Evolutionary conservation across 2,329 filamentous ascomycete genomes (phyloP), one percentile per base, ranked within the genome.

Genomic region (Ascomycota sp.): DNA sequence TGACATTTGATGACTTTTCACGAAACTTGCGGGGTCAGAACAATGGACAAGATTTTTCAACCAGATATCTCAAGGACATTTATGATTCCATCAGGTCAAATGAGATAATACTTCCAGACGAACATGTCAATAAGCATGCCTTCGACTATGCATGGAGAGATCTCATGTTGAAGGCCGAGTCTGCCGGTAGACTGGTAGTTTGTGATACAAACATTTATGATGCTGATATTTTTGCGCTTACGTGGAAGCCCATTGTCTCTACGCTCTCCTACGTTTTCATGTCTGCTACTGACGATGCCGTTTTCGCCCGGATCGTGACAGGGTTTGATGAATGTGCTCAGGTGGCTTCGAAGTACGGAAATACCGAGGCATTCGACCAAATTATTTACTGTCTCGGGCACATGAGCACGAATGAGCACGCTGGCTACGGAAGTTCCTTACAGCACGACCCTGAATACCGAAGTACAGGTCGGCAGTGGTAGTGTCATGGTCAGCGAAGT

Each of bases 81-180:
- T 98, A 76, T 44, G 74, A 93, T 41, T 82, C 82, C 1, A 98
- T 98, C 56, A 82, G 77, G 47, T 72, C 71, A 12, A 81, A 89
- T 39, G 89, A 98, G 52, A 98, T 98, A 37, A 94, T 98, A 38
- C 57, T 98, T 15, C 89, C 89, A 0, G 89, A 95, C 39, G 89
- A 98, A 52, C 89, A 95, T 48, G 85, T 94, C 46, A 94, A 93
- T 50, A 79, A 86, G 48, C 78, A 93, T 54, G 85, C 83, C 1
- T 95, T 95, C 46, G 86, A 95, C 48, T 89, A 92, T 52, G 86
- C 89, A 2, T 98, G 89, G 89, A 86, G 86, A 48, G 89, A 98
- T 50, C 58, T 98, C 8, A 57, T 95, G 25, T 56, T 83, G 38
- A 95, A 95, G 55, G 76, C 83, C 0, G 73, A 79, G 38, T 69